Base-by-base conservation (phyloP, 768 basidiomycete species). In the Calocybe gangraenosa region DNA sequence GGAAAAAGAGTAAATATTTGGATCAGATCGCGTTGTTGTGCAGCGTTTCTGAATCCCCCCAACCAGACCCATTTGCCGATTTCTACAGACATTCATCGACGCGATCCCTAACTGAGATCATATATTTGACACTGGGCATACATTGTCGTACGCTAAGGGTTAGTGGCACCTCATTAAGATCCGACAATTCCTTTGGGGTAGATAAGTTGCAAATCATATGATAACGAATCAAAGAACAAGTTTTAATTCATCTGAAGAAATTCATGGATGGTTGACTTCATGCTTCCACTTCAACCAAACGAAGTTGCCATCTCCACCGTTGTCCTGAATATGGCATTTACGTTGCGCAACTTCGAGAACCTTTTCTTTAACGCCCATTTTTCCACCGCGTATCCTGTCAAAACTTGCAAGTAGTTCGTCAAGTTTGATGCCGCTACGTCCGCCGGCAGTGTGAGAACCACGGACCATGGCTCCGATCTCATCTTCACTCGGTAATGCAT, bases 401-500 rank as follows among this genome's bases (percentile, higher is more conserved):
- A 82, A 82, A 57, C 73, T 73, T 19, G 70, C 64, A 4, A 89
- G 55, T 35, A 93, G 61, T 55, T 92, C 88, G 28, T 79, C 70
- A 42, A 77, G 59, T 7, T 74, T 83, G 20, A 87, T 54, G 15
- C 79, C 79, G 49, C 77, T 79, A 18, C 72, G 74, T 15, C 82
- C 83, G 44, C 81, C 82, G 10, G 74, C 70, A n/a, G 61, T 60
- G 55, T 83, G 78, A 57, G 75, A 65, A 43, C 92, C 83, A 50
- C 65, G 71, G 33, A 97, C 82, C 32, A 84, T 63, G 14, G 72
- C 64, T 36, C 76, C 70, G 51, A 99, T 82, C 53, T 84, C 81
- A 34, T 69, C 65, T 61, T 98, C 93, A 11, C 82, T 79, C 1
- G 93, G 95, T 37, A 99, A 70, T 43, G 79, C 77, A 52, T 65